Percentiles rank a stretch among this genome's conserved stretches.
phyloP scores from a whole-genome alignment of 2,329 filamentous ascomycete species.

The Tolypocladium guangdongense region DNA sequence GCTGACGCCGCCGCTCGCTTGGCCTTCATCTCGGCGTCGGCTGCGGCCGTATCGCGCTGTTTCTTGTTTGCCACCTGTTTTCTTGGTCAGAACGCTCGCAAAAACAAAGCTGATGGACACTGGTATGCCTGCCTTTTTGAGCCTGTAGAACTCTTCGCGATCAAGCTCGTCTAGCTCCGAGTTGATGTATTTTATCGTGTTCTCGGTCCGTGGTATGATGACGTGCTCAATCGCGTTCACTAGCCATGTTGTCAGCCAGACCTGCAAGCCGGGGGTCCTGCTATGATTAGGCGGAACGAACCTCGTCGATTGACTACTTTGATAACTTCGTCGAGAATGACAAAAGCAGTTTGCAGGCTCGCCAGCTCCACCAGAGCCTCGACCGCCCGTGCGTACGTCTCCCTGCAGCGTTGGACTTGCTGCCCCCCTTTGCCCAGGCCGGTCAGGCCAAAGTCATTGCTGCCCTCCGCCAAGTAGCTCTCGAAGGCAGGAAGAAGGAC shows the following conservation, averaged over 20 bases:
- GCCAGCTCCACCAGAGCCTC: slow-evolving; percentile 93
- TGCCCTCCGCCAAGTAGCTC: slow-evolving; percentile 76
- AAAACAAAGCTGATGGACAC: neutral
- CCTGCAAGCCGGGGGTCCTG: slow-evolving; percentile 5
- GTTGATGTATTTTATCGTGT: slow-evolving; percentile 99
- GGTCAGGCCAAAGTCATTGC: slow-evolving; percentile 92
- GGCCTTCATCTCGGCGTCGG: slow-evolving; percentile 65
- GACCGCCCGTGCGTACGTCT: slow-evolving; percentile 92
- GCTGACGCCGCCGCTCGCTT: slow-evolving; percentile 46
- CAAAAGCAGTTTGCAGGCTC: slow-evolving; percentile 92
- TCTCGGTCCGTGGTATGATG: slow-evolving; percentile 95
- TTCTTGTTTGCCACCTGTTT: slow-evolving; percentile 65
- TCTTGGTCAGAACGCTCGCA: neutral
- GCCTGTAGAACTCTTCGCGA: slow-evolving; percentile 91
- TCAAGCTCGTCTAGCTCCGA: slow-evolving; percentile 96
- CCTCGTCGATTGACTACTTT: slow-evolving; percentile 96
- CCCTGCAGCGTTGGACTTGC: slow-evolving; percentile 87
- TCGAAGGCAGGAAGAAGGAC: slow-evolving; percentile 91
- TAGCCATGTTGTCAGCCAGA: slow-evolving; percentile 19
- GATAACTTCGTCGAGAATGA: slow-evolving; percentile 96
- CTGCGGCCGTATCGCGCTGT: slow-evolving; percentile 61
- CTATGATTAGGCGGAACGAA: slow-evolving; percentile 24
- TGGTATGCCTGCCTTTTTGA: slow-evolving; percentile 59
- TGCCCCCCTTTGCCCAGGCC: slow-evolving; percentile 94
- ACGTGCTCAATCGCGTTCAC: slow-evolving; percentile 96